Evolutionary conservation across 2,329 filamentous ascomycete species (phyloP), one percentile per base, ranked within the genome.

Genomic region (Arthrobotrys sphaeroides): DNA sequence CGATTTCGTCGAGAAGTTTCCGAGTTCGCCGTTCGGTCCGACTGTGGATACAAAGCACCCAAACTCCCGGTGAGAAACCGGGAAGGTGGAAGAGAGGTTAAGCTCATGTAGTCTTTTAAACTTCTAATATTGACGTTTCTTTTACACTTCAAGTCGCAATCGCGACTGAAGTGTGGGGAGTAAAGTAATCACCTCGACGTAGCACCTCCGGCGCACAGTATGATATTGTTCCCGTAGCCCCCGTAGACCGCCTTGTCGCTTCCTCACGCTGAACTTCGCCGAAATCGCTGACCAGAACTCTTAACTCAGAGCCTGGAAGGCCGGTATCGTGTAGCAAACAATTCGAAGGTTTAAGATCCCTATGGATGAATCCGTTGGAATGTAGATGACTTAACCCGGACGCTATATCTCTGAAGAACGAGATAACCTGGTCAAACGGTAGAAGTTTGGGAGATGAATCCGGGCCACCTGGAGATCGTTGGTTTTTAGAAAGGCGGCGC

Each of bases 181-280:
- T 38, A 59, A 66, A 47, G 28, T 53, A 66, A 67, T 73, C 77
- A 79, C 79, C 90, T 78, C 87, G 87, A 59, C 87, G 89, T 28
- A 99, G 84, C 0, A 99, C 96, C 82, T 99, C 95, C 0, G 95
- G 95, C 0, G 95, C 95, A 82, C 95, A 99, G 82, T 97, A 99
- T 0, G 94, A 98, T 49, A 99, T 95, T 0, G 95, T 99, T 0
- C 95, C 95, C 0, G 95, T 99, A 0, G 93, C 91, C 0, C 95
- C 95, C 0, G 94, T 97, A 0, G 93, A 97, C 70, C 91, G 91
- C n/a, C 95, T 89, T 13, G 89, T 88, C 0, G 88, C 88, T 80
- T 94, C 91, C 78, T 94, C 91, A 1, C 90, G 87, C 81, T 99
- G 96, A 0, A 98, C 94, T 82, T 99, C 95, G 42, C 96, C 95